phyloP scores from a whole-genome alignment of 2,329 filamentous ascomycete species.

The Ceratocystis ficicola region DNA sequence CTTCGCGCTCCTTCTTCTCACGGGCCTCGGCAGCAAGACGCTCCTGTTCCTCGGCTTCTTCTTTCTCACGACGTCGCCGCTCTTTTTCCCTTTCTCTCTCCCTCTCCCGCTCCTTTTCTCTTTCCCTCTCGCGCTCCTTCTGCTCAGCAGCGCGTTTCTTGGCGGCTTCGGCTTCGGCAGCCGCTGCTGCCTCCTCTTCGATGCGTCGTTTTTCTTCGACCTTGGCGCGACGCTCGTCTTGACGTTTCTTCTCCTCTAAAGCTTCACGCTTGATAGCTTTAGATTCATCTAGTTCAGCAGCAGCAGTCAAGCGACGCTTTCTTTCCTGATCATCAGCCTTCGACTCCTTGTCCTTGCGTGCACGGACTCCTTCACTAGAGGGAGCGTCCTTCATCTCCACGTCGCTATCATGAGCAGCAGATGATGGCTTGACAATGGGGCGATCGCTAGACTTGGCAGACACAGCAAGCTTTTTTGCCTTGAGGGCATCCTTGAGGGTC shows the following conservation, averaged over 20 bases:
- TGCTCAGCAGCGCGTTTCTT: constrained; percentile 27
- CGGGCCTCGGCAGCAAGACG: constrained; percentile 19
- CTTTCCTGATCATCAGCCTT: constrained; percentile 31
- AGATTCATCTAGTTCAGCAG: constrained; percentile 31
- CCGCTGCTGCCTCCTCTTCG: constrained; percentile 12
- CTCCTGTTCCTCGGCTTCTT: constrained; percentile 22
- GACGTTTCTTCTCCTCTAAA: constrained; percentile 29
- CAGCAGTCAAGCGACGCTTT: constrained; percentile 28
- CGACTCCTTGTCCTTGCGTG: constrained; percentile 26
- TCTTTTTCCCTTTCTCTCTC: constrained; percentile 22
- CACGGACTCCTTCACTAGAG: not conserved
- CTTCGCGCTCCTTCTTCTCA: constrained; percentile 26
- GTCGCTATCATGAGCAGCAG: constrained; percentile 38
- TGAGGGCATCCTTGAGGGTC: constrained; percentile 31
- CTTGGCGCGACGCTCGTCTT: constrained; percentile 23
- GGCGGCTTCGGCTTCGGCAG: constrained; percentile 22
- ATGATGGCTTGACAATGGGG: constrained; percentile 26
- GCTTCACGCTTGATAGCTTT: constrained; percentile 29
- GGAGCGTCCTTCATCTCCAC: constrained; percentile 41
- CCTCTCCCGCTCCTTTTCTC: constrained; percentile 24
- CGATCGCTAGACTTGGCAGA: constrained; percentile 16
- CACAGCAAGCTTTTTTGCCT: constrained; percentile 32
- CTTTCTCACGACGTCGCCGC: constrained; percentile 17
- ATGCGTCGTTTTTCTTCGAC: constrained; percentile 25
- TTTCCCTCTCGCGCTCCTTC: constrained; percentile 28